These are phyloP conservation scores for Rhododendron ovatum DNA, from an alignment of 148 eudicot genomes.

Conservation along the genomic window DNA sequence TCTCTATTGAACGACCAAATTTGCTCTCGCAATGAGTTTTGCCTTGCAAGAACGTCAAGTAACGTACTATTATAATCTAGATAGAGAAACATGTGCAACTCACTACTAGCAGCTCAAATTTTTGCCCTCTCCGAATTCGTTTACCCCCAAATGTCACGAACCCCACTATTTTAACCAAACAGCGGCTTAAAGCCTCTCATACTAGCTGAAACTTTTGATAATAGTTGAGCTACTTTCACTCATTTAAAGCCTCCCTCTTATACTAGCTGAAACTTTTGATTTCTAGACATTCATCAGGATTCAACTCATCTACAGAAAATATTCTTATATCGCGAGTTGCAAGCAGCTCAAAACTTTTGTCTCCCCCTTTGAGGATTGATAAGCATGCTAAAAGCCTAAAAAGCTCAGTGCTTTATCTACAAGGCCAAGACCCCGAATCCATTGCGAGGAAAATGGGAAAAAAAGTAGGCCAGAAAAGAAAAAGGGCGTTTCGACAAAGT, in stretches of 20 bases:
- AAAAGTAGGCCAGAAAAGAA: not conserved
- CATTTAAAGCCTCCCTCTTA: not conserved
- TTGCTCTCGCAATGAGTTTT: not conserved
- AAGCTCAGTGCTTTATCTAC: not conserved
- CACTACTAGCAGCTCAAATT: not conserved
- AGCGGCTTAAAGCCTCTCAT: not conserved
- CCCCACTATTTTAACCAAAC: not conserved
- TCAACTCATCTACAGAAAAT: not conserved
- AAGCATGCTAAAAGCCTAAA: not conserved
- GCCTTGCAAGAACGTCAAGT: not conserved
- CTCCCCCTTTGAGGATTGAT: not conserved
- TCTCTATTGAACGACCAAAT: not conserved
- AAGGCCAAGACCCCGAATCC: constrained; percentile 7
- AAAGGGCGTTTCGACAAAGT: not conserved
- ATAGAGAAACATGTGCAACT: not conserved
- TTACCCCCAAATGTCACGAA: not conserved
- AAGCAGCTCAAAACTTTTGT: not conserved
- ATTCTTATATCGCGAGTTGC: not conserved
- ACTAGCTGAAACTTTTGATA: not conserved
- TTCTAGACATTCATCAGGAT: not conserved
- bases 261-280: not conserved
- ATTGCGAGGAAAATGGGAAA: not conserved
- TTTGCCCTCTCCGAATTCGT: not conserved
- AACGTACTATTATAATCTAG: not conserved
- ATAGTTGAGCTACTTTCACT: too few relatives aligned